These are phyloP conservation scores for Hypoxylon sp. DNA, from an alignment of 2,329 filamentous ascomycete genomes.

Conservation along the genomic window DNA sequence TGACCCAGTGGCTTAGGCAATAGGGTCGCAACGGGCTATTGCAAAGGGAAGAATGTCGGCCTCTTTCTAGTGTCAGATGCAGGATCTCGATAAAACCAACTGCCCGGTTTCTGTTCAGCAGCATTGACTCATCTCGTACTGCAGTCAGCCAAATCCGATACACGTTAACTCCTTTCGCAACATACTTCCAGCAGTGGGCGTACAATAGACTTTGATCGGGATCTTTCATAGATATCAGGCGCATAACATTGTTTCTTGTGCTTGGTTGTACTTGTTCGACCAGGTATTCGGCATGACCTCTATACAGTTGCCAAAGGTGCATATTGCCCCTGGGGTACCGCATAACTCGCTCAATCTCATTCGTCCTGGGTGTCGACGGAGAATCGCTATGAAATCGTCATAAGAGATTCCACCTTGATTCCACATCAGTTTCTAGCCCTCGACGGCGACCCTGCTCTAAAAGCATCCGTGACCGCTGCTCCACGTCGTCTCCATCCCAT, in stretches of 20 bases:
- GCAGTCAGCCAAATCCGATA: slow-evolving; percentile 24
- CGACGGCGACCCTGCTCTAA: neutral
- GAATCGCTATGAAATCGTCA: slow-evolving; percentile 60
- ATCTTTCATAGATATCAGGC: slow-evolving; percentile 31
- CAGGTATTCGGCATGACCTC: slow-evolving; percentile 56
- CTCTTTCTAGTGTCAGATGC: slow-evolving; percentile 55
- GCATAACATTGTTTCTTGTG: slow-evolving; percentile 19
- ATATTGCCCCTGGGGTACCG: slow-evolving; percentile 50
- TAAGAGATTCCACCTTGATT: slow-evolving; percentile 52
- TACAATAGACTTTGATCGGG: slow-evolving; percentile 26
- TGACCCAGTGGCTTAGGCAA: slow-evolving; percentile 51
- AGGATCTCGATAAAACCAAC: slow-evolving; percentile 66
- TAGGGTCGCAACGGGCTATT: slow-evolving; percentile 59
- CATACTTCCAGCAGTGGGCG: slow-evolving; percentile 17
- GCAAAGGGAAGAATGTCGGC: slow-evolving; percentile 41
- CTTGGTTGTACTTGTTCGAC: slow-evolving; percentile 55
- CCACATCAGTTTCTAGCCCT: slow-evolving; percentile 5
- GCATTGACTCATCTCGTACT: slow-evolving; percentile 60
- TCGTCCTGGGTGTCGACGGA: slow-evolving; percentile 54
- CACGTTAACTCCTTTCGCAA: slow-evolving; percentile 23
- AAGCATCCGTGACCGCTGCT: slow-evolving; percentile 25
- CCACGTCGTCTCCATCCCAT: slow-evolving; percentile 31
- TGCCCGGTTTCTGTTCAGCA: slow-evolving; percentile 60
- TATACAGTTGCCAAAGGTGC: slow-evolving; percentile 54
- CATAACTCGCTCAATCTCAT: slow-evolving; percentile 52